Evolutionary conservation across 768 basidiomycete genomes (phyloP).

Genomic region (Hericium coralloides): DNA sequence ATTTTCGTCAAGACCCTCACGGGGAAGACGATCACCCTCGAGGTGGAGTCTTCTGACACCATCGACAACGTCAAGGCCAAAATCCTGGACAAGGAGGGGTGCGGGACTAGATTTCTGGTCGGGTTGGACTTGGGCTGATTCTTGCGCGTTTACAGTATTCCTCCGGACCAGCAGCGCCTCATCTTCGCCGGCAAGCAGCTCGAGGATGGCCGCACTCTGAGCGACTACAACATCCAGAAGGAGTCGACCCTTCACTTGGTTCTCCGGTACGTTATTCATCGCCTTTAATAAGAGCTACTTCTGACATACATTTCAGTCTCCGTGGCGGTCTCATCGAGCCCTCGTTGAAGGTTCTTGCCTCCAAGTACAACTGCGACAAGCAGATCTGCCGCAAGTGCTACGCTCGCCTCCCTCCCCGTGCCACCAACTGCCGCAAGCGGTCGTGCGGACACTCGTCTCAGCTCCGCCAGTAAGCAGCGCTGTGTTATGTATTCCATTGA

Average conservation of each 20-base stretch:
- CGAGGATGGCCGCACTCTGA: conserved; percentile 93
- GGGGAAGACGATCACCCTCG: conserved; percentile 96
- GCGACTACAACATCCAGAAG: conserved; percentile 98
- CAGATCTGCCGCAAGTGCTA: conserved; percentile 99
- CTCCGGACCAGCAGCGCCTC: conserved; percentile 90
- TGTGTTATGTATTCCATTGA: conserved; percentile 23
- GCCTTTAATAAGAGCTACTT: neutral
- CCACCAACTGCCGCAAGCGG: conserved; percentile 98
- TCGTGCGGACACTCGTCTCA: conserved; percentile 86
- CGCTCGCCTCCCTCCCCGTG: conserved; percentile 97
- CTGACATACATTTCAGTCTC: conserved; percentile 42
- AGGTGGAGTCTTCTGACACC: conserved; percentile 95
- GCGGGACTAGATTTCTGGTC: conserved; percentile 6
- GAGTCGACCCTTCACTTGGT: conserved; percentile 97
- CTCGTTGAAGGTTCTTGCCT: conserved; percentile 92
- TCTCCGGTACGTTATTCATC: conserved; percentile 59
- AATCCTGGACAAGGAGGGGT: conserved; percentile 76
- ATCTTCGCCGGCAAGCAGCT: conserved; percentile 99
- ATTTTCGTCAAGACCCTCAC: conserved; percentile 89
- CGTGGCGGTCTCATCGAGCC: conserved; percentile 99
- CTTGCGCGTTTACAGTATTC: conserved; percentile 45
- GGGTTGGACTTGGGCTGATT: neutral
- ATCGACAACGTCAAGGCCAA: conserved; percentile 92
- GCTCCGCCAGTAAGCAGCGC: conserved; percentile 63
- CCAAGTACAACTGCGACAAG: conserved; percentile 99